phyloP scores from a whole-genome alignment of 208 protist genomes.

The Vickermania spadyakhi region DNA sequence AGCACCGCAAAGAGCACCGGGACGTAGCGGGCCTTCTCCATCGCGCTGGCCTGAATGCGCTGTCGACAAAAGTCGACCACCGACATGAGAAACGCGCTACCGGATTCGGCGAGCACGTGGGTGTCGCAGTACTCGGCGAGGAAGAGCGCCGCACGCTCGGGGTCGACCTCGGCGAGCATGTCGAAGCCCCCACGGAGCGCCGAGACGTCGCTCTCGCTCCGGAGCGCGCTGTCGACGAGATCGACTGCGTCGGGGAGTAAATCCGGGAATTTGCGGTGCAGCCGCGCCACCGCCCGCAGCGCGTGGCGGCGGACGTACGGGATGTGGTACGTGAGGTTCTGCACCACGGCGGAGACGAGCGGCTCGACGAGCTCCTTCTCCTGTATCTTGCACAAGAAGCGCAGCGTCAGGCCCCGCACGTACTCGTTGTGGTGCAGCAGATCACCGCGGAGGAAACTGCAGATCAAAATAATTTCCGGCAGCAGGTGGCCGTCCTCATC shows the following conservation, averaged over 20 bases:
- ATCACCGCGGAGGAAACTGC: conserved; percentile 94
- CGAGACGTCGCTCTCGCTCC: conserved; percentile 82
- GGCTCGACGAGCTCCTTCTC: conserved; percentile 96
- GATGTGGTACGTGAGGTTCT: conserved; percentile 92
- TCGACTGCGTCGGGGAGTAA: conserved; percentile 97
- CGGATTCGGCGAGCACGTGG: conserved; percentile 48
- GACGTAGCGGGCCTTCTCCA: conserved; percentile 92
- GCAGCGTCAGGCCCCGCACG: conserved; percentile 94
- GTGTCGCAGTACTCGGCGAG: conserved; percentile 86
- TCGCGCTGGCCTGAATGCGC: conserved; percentile 74
- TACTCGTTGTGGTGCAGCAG: conserved; percentile 98
- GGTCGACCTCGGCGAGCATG: conserved; percentile 95
- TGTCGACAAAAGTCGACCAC: conserved; percentile 80
- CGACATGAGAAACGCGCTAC: conserved; percentile 90
- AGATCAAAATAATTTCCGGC: conserved; percentile 97
- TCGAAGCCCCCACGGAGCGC: conserved; percentile 97
- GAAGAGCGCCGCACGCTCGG: conserved; percentile 92
- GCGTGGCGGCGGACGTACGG: conserved; percentile 97
- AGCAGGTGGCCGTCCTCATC: conserved; percentile 93
- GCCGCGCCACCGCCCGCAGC: conserved; percentile 92
- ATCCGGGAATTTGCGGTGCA: conserved; percentile 90
- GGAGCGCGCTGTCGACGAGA: conserved; percentile 91
- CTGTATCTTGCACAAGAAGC: conserved; percentile 97
- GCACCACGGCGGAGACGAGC: conserved; percentile 90
- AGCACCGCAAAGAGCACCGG: conserved; percentile 93